Conservation (phyloP, 306 rosid genomes). For the Corylus americana region DNA sequence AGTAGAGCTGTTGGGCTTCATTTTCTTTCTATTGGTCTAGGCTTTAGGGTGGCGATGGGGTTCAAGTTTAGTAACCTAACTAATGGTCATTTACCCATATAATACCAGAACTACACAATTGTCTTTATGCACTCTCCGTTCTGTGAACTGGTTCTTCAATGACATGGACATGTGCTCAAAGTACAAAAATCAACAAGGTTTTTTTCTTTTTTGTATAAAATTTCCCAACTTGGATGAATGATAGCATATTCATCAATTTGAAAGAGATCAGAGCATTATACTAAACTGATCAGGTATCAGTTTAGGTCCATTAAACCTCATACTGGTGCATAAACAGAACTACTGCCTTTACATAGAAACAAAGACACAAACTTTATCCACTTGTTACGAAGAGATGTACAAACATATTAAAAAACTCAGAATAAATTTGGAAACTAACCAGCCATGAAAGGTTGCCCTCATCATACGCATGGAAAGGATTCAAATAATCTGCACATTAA, state of each 20-base stretch:
- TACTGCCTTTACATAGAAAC: too few species aligned
- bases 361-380: background rate
- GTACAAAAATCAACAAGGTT: background rate
- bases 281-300: background rate
- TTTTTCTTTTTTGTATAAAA: background rate
- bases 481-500: slow-evolving; percentile 53
- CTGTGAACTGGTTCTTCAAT: background rate
- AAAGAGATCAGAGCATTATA: background rate
- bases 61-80: background rate
- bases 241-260: background rate
- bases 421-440: slow-evolving; percentile 32
- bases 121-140: background rate
- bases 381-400: slow-evolving; percentile 14
- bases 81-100: background rate
- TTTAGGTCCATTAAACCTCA: background rate
- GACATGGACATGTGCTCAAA: background rate
- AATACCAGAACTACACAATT: background rate
- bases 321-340: too few species aligned
- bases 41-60: background rate
- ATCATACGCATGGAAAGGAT: slow-evolving; percentile 72
- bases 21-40: background rate
- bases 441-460: slow-evolving; percentile 77
- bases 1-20: background rate
- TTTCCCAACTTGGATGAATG: background rate
- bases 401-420: slow-evolving; percentile 13